Evolutionary conservation across 805 yeast species (phyloP).

Genomic region (Candida rishiriensis): DNA sequence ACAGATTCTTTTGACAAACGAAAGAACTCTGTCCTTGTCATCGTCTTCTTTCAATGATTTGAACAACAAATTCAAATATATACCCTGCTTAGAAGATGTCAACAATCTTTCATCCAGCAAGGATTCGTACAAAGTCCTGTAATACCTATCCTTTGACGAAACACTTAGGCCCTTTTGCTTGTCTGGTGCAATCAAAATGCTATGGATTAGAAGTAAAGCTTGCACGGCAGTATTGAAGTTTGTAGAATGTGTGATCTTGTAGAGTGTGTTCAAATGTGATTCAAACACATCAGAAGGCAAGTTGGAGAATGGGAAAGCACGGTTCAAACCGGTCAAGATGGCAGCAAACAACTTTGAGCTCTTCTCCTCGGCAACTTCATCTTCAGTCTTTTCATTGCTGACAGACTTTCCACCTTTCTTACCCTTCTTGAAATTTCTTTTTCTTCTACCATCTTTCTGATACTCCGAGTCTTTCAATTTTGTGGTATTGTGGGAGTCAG

Average conservation of each 20-base stretch:
- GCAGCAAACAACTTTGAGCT: slow-evolving; percentile 85
- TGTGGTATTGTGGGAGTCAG: slow-evolving; percentile 43
- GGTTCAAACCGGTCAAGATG: slow-evolving; percentile 86
- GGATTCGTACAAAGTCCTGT: slow-evolving; percentile 85
- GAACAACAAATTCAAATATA: slow-evolving; percentile 80
- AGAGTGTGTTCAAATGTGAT: slow-evolving; percentile 77
- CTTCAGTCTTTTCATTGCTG: slow-evolving; percentile 57
- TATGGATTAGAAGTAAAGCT: slow-evolving; percentile 81
- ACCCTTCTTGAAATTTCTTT: slow-evolving; percentile 75
- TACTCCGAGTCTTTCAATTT: slow-evolving; percentile 40
- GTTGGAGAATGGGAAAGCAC: slow-evolving; percentile 90
- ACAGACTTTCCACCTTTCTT: slow-evolving; percentile 85
- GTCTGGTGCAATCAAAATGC: slow-evolving; percentile 50
- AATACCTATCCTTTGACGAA: slow-evolving; percentile 57
- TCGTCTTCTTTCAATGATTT: slow-evolving; percentile 75
- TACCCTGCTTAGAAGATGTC: slow-evolving; percentile 87
- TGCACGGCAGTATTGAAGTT: slow-evolving; percentile 93
- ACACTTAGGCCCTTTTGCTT: slow-evolving; percentile 29
- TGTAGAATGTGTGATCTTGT: slow-evolving; percentile 87
- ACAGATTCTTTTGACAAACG: slow-evolving; percentile 85
- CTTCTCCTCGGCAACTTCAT: slow-evolving; percentile 69
- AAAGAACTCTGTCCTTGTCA: slow-evolving; percentile 62
- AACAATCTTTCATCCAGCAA: slow-evolving; percentile 79
- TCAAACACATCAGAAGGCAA: slow-evolving; percentile 67
- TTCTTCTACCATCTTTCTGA: slow-evolving; percentile 57